These are phyloP conservation scores for Trametes pubescens DNA, from an alignment of 1,284 basidiomycete species.

Conservation along the genomic window DNA sequence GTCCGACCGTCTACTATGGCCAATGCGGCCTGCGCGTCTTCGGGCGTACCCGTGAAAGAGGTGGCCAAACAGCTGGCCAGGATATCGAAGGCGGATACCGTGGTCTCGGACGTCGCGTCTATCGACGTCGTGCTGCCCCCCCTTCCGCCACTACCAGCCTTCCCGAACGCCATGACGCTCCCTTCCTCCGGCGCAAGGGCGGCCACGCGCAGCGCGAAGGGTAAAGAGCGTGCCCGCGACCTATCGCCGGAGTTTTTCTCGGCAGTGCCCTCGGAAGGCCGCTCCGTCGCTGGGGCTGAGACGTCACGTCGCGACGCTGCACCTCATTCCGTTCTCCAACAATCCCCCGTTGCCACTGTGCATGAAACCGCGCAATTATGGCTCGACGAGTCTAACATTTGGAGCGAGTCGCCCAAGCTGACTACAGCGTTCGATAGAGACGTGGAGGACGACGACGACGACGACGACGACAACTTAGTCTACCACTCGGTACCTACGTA, in stretches of 20 bases:
- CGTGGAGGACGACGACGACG: not conserved
- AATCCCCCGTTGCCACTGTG: too few relatives aligned
- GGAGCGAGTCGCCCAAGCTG: not conserved
- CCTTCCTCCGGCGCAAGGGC: not conserved
- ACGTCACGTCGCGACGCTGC: too few relatives aligned
- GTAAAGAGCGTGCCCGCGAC: not conserved
- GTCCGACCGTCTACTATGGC: constrained; percentile 2
- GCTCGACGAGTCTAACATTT: not conserved
- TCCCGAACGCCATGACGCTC: not conserved
- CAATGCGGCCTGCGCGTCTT: not conserved
- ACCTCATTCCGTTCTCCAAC: too few relatives aligned
- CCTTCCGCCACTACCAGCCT: not conserved
- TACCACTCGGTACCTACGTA: constrained; percentile 1
- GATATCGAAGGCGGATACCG: constrained; percentile 18
- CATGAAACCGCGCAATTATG: too few relatives aligned
- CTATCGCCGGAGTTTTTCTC: not conserved
- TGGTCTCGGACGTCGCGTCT: constrained; percentile 11
- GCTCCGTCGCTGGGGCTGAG: not conserved
- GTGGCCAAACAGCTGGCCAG: constrained; percentile 3
- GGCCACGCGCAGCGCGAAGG: not conserved
- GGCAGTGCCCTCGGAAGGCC: constrained; percentile 7
- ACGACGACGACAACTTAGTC: constrained; percentile 2
- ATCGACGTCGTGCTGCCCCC: constrained; percentile 2
- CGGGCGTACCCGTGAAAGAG: constrained; percentile 1
- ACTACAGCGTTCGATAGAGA: not conserved